A percentile compares a stretch with the other conserved stretches of the same genome.
These are phyloP conservation scores for Digitaria exilis DNA, from an alignment of 202 grass and related monocot genomes.

Conservation along the genomic window DNA sequence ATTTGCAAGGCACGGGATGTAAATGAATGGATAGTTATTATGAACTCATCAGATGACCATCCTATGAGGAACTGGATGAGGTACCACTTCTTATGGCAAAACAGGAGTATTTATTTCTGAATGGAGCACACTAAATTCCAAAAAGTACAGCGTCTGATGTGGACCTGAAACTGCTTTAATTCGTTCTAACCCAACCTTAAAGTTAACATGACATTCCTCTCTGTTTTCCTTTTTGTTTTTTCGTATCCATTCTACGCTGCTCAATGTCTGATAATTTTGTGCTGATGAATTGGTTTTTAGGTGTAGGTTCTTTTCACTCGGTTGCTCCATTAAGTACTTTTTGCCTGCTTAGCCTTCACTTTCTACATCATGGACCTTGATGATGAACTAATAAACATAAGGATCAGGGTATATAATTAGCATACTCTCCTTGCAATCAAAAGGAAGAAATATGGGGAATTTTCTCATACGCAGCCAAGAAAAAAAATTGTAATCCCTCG, in stretches of 20 bases:
- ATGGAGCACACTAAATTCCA: not conserved
- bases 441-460: not conserved
- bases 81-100: not conserved
- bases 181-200: not conserved
- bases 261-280: not conserved
- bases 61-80: not conserved
- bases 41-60: not conserved
- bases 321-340: not conserved
- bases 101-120: constrained; percentile 8
- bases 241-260: not conserved
- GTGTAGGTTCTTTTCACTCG: not conserved
- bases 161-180: not conserved
- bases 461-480: not conserved
- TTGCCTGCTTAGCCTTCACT: not conserved
- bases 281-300: too few species aligned
- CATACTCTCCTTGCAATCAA: not conserved
- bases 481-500: too few species aligned
- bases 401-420: not conserved
- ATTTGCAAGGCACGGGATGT: not conserved
- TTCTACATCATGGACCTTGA: not conserved
- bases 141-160: not conserved
- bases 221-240: not conserved
- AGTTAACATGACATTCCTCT: not conserved
- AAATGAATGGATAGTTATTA: constrained; percentile 8
- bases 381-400: not conserved